phyloP scores from a whole-genome alignment of 1,139 yeast genomes.

The Debaryomyces subglobosus region DNA sequence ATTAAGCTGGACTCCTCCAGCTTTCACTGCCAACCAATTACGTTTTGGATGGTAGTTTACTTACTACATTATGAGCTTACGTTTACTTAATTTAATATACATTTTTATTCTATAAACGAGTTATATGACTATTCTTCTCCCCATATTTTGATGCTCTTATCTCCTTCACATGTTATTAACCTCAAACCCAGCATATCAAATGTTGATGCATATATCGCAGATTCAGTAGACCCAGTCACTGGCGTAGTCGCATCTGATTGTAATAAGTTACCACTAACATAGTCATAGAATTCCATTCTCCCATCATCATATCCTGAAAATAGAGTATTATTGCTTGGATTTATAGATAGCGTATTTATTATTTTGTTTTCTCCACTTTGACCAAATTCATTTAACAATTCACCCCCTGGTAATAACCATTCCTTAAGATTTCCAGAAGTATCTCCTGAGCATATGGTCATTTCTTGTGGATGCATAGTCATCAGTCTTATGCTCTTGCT shows the following conservation, averaged over 20 bases:
- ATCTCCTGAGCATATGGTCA: slow-evolving; percentile 74
- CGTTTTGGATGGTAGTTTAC: slow-evolving; percentile 85
- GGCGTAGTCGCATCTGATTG: slow-evolving; percentile 58
- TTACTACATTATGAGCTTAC: slow-evolving; percentile 9
- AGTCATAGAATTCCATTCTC: slow-evolving; percentile 74
- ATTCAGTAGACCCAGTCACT: slow-evolving; percentile 69
- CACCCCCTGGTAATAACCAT: slow-evolving; percentile 83
- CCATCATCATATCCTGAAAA: slow-evolving; percentile 91
- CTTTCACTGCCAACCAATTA: slow-evolving; percentile 92
- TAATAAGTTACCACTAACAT: slow-evolving; percentile 65
- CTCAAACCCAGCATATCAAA: slow-evolving; percentile 84
- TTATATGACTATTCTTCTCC: slow-evolving; percentile 39
- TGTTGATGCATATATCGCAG: slow-evolving; percentile 69
- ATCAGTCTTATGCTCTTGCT: slow-evolving; percentile 78
- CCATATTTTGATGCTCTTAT: slow-evolving; percentile 89
- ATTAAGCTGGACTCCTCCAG: slow-evolving; percentile 92
- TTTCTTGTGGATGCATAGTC: slow-evolving; percentile 68
- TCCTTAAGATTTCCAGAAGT: slow-evolving; percentile 80
- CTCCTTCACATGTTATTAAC: slow-evolving; percentile 85
- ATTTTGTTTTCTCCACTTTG: slow-evolving; percentile 40
- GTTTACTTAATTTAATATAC: slow-evolving; percentile 5
- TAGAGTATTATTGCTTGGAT: slow-evolving; percentile 62
- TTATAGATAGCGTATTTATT: slow-evolving; percentile 69
- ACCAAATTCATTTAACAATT: slow-evolving; percentile 53
- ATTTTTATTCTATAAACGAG: background rate